Evolutionary conservation across 1,284 basidiomycete species (phyloP), one percentile per base, ranked within the genome.

Genomic region (Rhodotorula mucilaginosa): DNA sequence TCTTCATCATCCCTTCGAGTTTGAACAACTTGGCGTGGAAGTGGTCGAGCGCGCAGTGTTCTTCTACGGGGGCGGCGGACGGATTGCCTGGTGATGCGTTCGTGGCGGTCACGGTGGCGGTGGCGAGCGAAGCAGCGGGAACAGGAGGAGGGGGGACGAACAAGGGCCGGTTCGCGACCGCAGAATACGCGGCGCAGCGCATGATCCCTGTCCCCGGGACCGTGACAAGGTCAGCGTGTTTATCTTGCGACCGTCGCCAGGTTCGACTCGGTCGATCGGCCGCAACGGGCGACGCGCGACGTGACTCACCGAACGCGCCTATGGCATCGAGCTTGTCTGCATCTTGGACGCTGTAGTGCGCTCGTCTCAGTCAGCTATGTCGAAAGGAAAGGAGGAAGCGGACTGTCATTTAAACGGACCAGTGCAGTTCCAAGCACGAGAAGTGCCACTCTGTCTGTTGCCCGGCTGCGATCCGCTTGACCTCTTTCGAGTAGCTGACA

Each of bases 291-390:
- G 15, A 58, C 26, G 34, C 57, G 6, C 16, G 15, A 51, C 19
- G 46, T 8, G 16, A 79, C 85, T 57, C 73, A 91, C 92, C 93
- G 72, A 96, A 90, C 8, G 90, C 90, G 3, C 94, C 94, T 61
- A 97, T 93, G 1, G 92, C 92, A 80, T 97, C 94, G 21, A 97
- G 81, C 58, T 93, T 85, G 79, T 97, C 94, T 0, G 93, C 93
- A 80, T 97, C 94, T 80, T 95, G 93, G 0, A 96, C 92, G 72
- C 75, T 76, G 64, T 49, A 23, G 29, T 18, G 26, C 8, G 16
- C 6, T 18, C 54, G 23, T 6, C 6, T 16, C 6, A 57, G 34
- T n/a, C 47, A 23, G 29, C 23, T 26, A 26, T 8, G 5, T 16
- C 1, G n/a, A 18, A 34, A 6, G 13, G 5, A 47, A n/a, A 34